phyloP scores from a whole-genome alignment of 2,329 filamentous ascomycete species.

The Exophiala phaeomuriformis region DNA sequence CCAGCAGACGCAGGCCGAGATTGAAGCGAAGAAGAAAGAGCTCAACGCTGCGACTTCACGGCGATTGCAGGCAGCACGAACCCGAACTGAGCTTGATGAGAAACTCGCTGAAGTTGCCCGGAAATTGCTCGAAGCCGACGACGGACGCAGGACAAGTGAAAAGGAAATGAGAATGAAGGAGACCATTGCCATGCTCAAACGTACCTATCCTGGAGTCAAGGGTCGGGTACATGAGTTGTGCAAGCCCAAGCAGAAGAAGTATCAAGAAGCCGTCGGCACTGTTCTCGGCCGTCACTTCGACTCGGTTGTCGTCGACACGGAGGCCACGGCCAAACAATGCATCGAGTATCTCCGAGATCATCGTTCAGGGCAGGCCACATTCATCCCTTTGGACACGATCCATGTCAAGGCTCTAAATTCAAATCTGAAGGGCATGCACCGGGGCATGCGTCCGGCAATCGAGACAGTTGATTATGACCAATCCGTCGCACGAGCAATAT shows the following conservation, averaged over 20 bases:
- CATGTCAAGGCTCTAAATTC: conserved; percentile 88
- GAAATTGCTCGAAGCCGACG: conserved; percentile 77
- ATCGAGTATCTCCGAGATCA: conserved; percentile 92
- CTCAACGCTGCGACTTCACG: conserved; percentile 80
- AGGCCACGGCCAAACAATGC: conserved; percentile 89
- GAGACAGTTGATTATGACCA: conserved; percentile 94
- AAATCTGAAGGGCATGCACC: conserved; percentile 79
- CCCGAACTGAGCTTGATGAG: conserved; percentile 82
- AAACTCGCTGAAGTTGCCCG: conserved; percentile 74
- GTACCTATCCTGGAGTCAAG: conserved; percentile 84
- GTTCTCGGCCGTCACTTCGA: conserved; percentile 91
- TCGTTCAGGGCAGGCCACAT: conserved; percentile 77
- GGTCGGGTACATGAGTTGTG: conserved; percentile 87
- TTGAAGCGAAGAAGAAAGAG: conserved; percentile 82
- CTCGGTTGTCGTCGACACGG: conserved; percentile 87
- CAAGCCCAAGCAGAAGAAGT: conserved; percentile 96
- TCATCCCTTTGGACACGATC: conserved; percentile 94
- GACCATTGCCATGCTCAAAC: conserved; percentile 76
- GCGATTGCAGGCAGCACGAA: conserved; percentile 69
- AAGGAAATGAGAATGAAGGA: conserved; percentile 74
- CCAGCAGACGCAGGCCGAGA: conserved; percentile 65
- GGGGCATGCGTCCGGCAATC: conserved; percentile 78
- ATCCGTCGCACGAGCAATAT: conserved; percentile 81
- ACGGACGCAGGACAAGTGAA: conserved; percentile 76
- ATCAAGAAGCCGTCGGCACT: conserved; percentile 83